Percentiles rank a stretch among this genome's conserved stretches.
phyloP scores from a whole-genome alignment of 2,329 filamentous ascomycete species.

The Cadophora sp. region DNA sequence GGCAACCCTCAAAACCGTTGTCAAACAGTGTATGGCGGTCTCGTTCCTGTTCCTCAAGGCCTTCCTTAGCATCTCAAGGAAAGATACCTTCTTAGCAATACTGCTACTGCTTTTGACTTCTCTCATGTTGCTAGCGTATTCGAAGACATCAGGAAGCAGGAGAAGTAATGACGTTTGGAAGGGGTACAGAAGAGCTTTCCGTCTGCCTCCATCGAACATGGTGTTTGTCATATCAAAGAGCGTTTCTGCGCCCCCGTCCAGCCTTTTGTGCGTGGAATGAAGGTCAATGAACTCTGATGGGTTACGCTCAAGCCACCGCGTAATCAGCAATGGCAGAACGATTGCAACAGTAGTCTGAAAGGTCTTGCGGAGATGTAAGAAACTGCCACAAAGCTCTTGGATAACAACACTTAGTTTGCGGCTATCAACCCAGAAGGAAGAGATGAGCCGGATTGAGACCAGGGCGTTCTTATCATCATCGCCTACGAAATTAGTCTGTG shows the following conservation, averaged over 20 bases:
- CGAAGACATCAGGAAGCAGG: constrained; percentile 72
- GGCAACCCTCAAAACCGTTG: constrained; percentile 66
- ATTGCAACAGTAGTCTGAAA: constrained; percentile 70
- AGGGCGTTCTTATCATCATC: constrained; percentile 51
- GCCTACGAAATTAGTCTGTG: constrained; percentile 31
- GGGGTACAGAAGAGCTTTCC: constrained; percentile 63
- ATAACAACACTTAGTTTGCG: constrained; percentile 66
- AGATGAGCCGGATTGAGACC: constrained; percentile 63
- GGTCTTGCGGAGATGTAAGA: constrained; percentile 68
- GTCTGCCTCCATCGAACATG: constrained; percentile 62
- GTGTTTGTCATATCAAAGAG: constrained; percentile 73
- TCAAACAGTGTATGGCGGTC: constrained; percentile 69
- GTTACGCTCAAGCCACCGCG: constrained; percentile 69
- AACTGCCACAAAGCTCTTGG: constrained; percentile 71
- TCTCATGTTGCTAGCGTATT: constrained; percentile 71
- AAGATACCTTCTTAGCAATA: constrained; percentile 70
- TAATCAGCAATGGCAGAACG: constrained; percentile 67
- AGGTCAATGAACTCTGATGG: constrained; percentile 69
- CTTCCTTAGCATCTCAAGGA: constrained; percentile 69
- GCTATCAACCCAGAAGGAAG: constrained; percentile 69
- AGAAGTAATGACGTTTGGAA: constrained; percentile 68
- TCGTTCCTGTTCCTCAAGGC: constrained; percentile 69
- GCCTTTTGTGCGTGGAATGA: constrained; percentile 63
- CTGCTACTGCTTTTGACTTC: constrained; percentile 64
- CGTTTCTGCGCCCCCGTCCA: constrained; percentile 71